Percentiles rank a stretch among this genome's conserved stretches.
These are phyloP conservation scores for Amanita muscaria DNA, from an alignment of 768 basidiomycete species.

Conservation along the genomic window DNA sequence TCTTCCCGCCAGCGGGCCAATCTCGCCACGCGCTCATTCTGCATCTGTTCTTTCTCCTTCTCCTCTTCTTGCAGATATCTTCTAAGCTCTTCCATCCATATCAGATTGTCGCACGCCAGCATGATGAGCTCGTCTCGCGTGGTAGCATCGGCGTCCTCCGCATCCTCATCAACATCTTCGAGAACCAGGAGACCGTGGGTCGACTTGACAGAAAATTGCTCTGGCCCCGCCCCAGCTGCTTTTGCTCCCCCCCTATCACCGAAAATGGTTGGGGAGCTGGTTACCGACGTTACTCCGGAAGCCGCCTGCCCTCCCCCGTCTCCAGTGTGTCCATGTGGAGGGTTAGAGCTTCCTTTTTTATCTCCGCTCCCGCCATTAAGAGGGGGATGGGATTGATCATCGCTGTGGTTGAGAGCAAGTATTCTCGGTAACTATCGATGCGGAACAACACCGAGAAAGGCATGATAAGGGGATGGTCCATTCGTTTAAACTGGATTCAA, in stretches of 20 bases:
- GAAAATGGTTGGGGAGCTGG: neutral
- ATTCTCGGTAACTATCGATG: conserved; percentile 1
- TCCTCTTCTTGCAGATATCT: conserved; percentile 11
- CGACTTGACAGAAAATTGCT: too few species aligned
- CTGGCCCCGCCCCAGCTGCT: too few species aligned
- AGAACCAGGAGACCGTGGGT: too few species aligned
- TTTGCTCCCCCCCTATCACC: neutral
- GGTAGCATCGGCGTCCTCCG: conserved; percentile 11
- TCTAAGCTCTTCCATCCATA: conserved; percentile 13
- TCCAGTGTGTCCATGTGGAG: conserved; percentile 1
- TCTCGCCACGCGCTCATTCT: conserved; percentile 8
- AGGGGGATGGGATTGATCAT: neutral
- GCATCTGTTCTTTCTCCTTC: conserved; percentile 9
- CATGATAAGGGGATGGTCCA: neutral
- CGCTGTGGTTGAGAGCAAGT: neutral
- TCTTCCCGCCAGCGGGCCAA: too few species aligned
- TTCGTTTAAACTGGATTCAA: conserved; percentile 4
- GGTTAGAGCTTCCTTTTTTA: conserved; percentile 3
- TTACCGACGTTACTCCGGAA: neutral
- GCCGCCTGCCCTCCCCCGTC: neutral
- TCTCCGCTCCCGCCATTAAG: conserved; percentile 1
- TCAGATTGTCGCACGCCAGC: conserved; percentile 6
- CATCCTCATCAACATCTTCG: too few species aligned
- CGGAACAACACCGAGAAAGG: too few species aligned
- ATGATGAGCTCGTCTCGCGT: conserved; percentile 12